These are phyloP conservation scores for Trifolium subterraneum DNA, from an alignment of 306 rosid genomes.

Conservation along the genomic window DNA sequence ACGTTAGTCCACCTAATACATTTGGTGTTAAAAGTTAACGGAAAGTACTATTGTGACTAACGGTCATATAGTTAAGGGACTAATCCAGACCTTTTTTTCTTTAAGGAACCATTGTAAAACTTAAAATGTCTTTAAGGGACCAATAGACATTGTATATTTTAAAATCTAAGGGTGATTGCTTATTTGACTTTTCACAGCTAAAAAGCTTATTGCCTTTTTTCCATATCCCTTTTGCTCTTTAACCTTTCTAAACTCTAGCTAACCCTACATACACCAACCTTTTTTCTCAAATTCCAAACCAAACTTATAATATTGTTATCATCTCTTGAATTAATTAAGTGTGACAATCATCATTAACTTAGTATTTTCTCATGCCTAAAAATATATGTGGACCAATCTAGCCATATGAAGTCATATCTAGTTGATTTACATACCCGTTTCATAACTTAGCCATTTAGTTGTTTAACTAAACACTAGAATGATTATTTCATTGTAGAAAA, in stretches of 20 bases:
- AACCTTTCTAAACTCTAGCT: slow-evolving; percentile 55
- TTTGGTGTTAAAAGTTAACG: too few relatives aligned
- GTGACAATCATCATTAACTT: slow-evolving; percentile 53
- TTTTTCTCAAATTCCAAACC: slow-evolving; percentile 79
- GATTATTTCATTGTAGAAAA: slow-evolving; percentile 49
- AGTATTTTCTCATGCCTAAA: slow-evolving; percentile 50
- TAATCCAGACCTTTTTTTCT: too few relatives aligned
- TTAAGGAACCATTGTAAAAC: too few relatives aligned
- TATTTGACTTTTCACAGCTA: slow-evolving; percentile 73
- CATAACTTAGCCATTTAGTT: slow-evolving; percentile 35
- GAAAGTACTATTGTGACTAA: too few relatives aligned
- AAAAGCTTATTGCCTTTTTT: slow-evolving; percentile 79
- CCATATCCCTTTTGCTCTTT: slow-evolving; percentile 52
- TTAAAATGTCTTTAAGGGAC: too few relatives aligned
- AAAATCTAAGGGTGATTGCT: slow-evolving; percentile 60
- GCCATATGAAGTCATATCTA: slow-evolving; percentile 44
- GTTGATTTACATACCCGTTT: slow-evolving; percentile 41
- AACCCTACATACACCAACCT: slow-evolving; percentile 68
- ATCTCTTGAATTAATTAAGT: slow-evolving; percentile 53
- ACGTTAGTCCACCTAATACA: too few relatives aligned
- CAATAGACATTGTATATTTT: too few relatives aligned
- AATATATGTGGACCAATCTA: slow-evolving; percentile 47
- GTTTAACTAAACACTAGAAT: slow-evolving; percentile 47
- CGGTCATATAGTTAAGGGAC: too few relatives aligned
- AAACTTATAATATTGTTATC: slow-evolving; percentile 64